Base-by-base conservation (phyloP, 768 basidiomycete species). In the Trametes villosa region DNA sequence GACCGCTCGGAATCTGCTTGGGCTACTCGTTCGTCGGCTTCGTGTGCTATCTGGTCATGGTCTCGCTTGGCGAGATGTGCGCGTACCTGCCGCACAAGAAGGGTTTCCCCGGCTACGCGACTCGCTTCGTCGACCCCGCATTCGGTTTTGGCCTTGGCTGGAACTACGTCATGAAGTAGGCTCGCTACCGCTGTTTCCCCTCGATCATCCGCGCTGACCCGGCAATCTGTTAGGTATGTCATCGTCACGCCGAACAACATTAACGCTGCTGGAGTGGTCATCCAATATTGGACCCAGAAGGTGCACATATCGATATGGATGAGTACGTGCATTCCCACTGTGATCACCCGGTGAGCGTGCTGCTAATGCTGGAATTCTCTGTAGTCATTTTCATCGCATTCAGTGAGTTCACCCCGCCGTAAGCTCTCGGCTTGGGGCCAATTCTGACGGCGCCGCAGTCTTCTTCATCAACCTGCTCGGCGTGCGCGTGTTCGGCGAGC, bases 211-310 rank as follows among this genome's bases (percentile, higher is more conserved):
- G 17, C 38, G 24, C 41, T 45, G 4, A 49, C 30, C 52, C 47
- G 55, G 45, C 48, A 46, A n/a, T 40, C 64, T 27, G 65, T 57
- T 20, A 70, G 68, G 57, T 78, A 86, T 77, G 71, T 87, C 15
- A 81, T 88, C 53, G 85, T 86, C 31, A 87, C 86, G 12, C 83
- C 84, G 0, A 86, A 85, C 64, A 87, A 88, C 64, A 79, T 86
- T 67, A 86, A 86, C 69, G 86, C 84, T 22, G 83, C 84, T 31
- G 83, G 84, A 8, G 70, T 77, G 2, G 72, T 75, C 50, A 70
- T 75, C 26, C 74, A 74, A 34, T 74, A 76, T 54, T 76, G 75
- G 76, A 74, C 73, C 20, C 60, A 59, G 41, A 68, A 67, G 24
- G 72, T 77, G 7, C 63, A 63, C 78, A 83, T 72, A 72, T 81